Base-by-base conservation (phyloP, 1,139 yeast species). In the Zygosaccharomyces sapae region DNA sequence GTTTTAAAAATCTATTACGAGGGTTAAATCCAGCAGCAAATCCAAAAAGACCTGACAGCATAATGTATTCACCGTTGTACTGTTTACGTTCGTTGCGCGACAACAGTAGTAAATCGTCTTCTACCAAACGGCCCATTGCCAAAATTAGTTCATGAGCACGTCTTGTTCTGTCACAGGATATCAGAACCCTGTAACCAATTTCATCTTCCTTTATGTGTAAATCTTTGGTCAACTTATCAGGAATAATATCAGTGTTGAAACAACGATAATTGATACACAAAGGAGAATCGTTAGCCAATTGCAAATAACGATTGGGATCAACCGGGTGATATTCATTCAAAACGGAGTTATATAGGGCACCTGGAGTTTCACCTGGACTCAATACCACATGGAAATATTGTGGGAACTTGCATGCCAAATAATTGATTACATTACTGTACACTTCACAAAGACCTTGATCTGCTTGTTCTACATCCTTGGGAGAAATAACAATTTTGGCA, bases 1-100 rank as follows among this genome's bases (percentile, higher is more conserved):
- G 83, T 40, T 64, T 70, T 51, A 78, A 72, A 58, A 83, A 73
- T 49, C 84, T 74, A 33, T 70, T 73, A 5, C 63, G 58, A 1
- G 90, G 92, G 54, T 81, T 76, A 62, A 86, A 86, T 0, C 92
- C 94, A 2, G 86, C 82, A 0, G 94, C 89, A 67, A 83, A 84
- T 3, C 80, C 81, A 59, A 83, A 77, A 0, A 79, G 70, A 0
- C 86, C 87, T 0, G 79, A 85, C 51, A 83, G 76, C 58, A 83
- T 72, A 48, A 73, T 73, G 62, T 83, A 85, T 63, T 84, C 86
- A 7, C 72, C 70, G 0, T 75, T 74, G 36, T 74, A 74, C 10
- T 71, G 73, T 37, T 68, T 71, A 10, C 67, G 57, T 8, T 65
- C 66, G 56, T 82, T 84, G 49, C 74, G 77, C 50, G 77, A 62